phyloP scores from a whole-genome alignment of 306 rosid species.

The Comarum palustre region DNA sequence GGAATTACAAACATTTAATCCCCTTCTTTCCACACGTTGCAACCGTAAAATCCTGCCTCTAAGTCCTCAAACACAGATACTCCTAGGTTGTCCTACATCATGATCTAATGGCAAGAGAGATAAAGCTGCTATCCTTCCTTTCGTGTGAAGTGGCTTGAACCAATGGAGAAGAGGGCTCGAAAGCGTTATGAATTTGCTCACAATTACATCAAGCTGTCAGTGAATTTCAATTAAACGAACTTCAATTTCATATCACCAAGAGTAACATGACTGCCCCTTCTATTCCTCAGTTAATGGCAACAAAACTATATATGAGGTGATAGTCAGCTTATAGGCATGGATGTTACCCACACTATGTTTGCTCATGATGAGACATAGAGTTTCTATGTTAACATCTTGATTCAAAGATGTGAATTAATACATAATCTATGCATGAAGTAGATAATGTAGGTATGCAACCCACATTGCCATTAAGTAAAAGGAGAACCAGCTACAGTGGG shows the following conservation, averaged over 20 bases:
- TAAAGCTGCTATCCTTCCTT: neutral
- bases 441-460: neutral
- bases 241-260: neutral
- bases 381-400: conserved; percentile 5
- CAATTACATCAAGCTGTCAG: neutral
- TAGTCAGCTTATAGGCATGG: neutral
- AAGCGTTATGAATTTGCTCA: neutral
- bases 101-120: neutral
- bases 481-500: neutral
- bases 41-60: neutral
- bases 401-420: neutral
- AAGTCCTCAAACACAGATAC: neutral
- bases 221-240: neutral
- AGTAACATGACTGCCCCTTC: neutral
- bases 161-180: neutral
- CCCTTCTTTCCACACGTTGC: neutral
- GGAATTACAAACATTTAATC: neutral
- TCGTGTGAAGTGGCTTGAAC: neutral
- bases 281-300: neutral
- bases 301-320: neutral
- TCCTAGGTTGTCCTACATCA: neutral
- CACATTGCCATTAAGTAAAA: neutral
- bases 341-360: neutral
- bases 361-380: neutral
- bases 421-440: neutral